Percentiles rank a stretch among this genome's conserved stretches.
These are phyloP conservation scores for Pythium pyrilobum DNA, from an alignment of 352 stramenopile genomes.

Conservation along the genomic window DNA sequence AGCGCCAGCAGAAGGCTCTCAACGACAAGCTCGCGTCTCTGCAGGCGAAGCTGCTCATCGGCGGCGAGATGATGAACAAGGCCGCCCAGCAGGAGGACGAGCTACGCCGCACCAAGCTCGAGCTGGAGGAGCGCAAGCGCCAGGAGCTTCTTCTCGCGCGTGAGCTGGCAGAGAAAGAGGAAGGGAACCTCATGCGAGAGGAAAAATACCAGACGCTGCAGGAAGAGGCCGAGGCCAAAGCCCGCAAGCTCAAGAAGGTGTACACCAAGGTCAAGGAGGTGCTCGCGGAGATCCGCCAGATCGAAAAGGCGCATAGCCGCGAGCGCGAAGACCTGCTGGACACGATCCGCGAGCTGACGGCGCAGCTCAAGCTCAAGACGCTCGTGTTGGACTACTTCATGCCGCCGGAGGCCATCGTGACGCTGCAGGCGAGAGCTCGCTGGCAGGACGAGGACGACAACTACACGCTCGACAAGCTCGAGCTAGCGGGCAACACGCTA, in stretches of 20 bases:
- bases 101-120: slow-evolving; percentile 89
- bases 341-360: slow-evolving; percentile 94
- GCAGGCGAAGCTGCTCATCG: slow-evolving; percentile 89
- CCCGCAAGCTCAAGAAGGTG: slow-evolving; percentile 96
- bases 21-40: slow-evolving; percentile 87
- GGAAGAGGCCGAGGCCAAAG: slow-evolving; percentile 94
- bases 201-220: slow-evolving; percentile 88
- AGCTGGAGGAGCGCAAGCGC: slow-evolving; percentile 88
- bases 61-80: slow-evolving; percentile 93
- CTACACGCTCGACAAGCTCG: slow-evolving; percentile 62
- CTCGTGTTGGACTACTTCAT: slow-evolving; percentile 93
- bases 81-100: slow-evolving; percentile 93
- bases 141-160: slow-evolving; percentile 86
- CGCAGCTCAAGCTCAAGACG: slow-evolving; percentile 95
- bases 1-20: slow-evolving; percentile 69
- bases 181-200: slow-evolving; percentile 91
- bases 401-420: slow-evolving; percentile 42
- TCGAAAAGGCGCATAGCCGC: slow-evolving; percentile 89
- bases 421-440: slow-evolving; percentile 52
- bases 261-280: slow-evolving; percentile 89
- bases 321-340: slow-evolving; percentile 94
- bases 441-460: slow-evolving; percentile 80
- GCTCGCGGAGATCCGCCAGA: slow-evolving; percentile 90
- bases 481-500: slow-evolving; percentile 69
- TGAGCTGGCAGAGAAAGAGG: slow-evolving; percentile 92